Evolutionary conservation across 345 rosid species (phyloP).

Genomic region (Eucalyptus caleyi): DNA sequence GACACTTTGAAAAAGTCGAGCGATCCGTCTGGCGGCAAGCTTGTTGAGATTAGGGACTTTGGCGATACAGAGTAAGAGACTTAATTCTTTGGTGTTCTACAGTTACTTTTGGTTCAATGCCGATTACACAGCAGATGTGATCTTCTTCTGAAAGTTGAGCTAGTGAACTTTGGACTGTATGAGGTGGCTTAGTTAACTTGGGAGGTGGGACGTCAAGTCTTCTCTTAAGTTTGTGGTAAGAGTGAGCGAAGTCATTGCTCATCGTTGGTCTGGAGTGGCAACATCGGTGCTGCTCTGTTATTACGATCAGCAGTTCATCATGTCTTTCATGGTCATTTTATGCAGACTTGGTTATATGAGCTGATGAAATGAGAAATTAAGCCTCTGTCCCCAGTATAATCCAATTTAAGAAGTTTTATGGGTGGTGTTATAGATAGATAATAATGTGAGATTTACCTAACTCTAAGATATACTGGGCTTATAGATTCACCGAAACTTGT

Average conservation of each 20-base stretch:
- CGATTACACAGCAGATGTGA: neutral
- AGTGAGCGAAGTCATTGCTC: neutral
- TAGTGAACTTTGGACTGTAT: neutral
- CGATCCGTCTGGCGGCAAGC: conserved; percentile 37
- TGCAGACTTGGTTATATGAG: neutral
- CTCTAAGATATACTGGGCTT: neutral
- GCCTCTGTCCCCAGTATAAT: neutral
- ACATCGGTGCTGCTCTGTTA: neutral
- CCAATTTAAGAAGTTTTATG: neutral
- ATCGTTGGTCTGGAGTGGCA: neutral
- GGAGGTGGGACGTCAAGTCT: neutral
- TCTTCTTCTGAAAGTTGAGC: neutral
- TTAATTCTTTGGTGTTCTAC: neutral
- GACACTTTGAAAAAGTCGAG: conserved; percentile 66
- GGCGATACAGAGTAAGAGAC: conserved; percentile 52
- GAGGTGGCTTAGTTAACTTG: neutral
- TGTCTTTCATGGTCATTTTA: neutral
- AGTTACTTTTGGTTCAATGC: neutral
- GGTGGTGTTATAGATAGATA: neutral
- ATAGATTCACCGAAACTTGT: neutral
- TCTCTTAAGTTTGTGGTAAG: neutral
- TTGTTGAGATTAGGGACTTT: conserved; percentile 40
- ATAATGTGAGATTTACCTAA: neutral
- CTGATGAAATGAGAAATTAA: neutral
- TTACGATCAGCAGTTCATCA: neutral